These are phyloP conservation scores for Barbatosphaeria neglecta DNA, from an alignment of 495 filamentous ascomycete species.

Conservation along the genomic window DNA sequence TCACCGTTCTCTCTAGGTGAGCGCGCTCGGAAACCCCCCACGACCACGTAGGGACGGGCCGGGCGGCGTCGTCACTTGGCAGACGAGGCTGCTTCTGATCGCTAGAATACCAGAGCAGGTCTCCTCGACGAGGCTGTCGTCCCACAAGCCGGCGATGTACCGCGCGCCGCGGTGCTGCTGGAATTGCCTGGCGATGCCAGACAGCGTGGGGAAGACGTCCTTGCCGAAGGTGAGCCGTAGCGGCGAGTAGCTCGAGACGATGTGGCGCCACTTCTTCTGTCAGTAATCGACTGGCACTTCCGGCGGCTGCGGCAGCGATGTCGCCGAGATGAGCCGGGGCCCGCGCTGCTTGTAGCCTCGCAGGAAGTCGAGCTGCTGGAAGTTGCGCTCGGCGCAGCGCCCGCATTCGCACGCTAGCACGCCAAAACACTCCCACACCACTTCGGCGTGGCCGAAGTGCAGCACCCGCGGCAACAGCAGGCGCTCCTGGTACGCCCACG, in stretches of 20 bases:
- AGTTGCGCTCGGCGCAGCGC: neutral
- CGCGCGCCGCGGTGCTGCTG: neutral
- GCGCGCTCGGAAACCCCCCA: neutral
- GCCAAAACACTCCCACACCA: slow-evolving; percentile 15
- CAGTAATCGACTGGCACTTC: neutral
- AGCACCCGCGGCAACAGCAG: slow-evolving; percentile 14
- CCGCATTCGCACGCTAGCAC: slow-evolving; percentile 9
- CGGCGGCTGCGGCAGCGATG: neutral
- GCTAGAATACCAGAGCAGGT: neutral
- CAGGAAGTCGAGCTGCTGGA: neutral
- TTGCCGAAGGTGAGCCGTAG: neutral
- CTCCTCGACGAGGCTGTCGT: slow-evolving; percentile 1
- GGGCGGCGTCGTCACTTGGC: neutral
- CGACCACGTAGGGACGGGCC: neutral
- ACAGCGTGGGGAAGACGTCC: slow-evolving; percentile 2
- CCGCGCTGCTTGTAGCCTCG: neutral
- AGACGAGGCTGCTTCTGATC: neutral
- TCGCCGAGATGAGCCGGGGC: neutral
- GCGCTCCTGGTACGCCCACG: slow-evolving; percentile 19
- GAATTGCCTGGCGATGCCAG: slow-evolving; percentile 1
- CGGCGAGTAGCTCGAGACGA: neutral
- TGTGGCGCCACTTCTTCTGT: neutral
- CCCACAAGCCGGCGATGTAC: slow-evolving; percentile 4
- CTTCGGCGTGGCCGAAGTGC: slow-evolving; percentile 9
- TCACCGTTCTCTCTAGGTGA: neutral